These are phyloP conservation scores for Zea luxurians DNA, from an alignment of 176 grass and related monocot genomes.

Conservation along the genomic window DNA sequence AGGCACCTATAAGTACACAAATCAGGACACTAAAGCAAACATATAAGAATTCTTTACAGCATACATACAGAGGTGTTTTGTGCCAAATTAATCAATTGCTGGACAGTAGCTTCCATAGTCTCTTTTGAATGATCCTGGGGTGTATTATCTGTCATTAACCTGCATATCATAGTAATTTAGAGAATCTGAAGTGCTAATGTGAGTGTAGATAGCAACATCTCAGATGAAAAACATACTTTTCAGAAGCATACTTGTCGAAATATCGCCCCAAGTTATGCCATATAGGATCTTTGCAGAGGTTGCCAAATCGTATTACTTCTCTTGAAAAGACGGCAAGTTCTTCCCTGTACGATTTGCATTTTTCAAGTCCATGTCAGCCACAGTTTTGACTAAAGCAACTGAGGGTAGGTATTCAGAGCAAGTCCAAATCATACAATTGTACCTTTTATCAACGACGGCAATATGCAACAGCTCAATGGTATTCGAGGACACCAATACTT, in stretches of 20 bases:
- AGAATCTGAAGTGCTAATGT: slow-evolving; percentile 35
- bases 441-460: slow-evolving; percentile 91
- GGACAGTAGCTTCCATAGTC: slow-evolving; percentile 56
- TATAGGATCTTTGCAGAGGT: slow-evolving; percentile 87
- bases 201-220: not conserved
- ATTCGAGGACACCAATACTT: slow-evolving; percentile 63
- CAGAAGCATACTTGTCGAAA: slow-evolving; percentile 72
- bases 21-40: not conserved
- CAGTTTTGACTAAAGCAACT: not conserved
- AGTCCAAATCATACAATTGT: slow-evolving; percentile 20
- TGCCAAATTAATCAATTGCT: slow-evolving; percentile 74
- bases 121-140: slow-evolving; percentile 76
- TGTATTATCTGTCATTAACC: slow-evolving; percentile 54
- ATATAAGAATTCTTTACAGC: not conserved
- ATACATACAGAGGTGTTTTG: slow-evolving; percentile 87
- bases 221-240: slow-evolving; percentile 42
- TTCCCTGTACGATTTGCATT: slow-evolving; percentile 66
- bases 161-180: slow-evolving; percentile 45
- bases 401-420: not conserved
- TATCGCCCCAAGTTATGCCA: slow-evolving; percentile 95
- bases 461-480: slow-evolving; percentile 63
- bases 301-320: slow-evolving; percentile 93
- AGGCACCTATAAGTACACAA: slow-evolving; percentile 4
- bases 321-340: slow-evolving; percentile 76
- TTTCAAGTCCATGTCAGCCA: slow-evolving; percentile 29